Percentiles rank a stretch among this genome's conserved stretches.
These are phyloP conservation scores for Aspergillus udagawae DNA, from an alignment of 2,329 filamentous ascomycete genomes.

Conservation along the genomic window DNA sequence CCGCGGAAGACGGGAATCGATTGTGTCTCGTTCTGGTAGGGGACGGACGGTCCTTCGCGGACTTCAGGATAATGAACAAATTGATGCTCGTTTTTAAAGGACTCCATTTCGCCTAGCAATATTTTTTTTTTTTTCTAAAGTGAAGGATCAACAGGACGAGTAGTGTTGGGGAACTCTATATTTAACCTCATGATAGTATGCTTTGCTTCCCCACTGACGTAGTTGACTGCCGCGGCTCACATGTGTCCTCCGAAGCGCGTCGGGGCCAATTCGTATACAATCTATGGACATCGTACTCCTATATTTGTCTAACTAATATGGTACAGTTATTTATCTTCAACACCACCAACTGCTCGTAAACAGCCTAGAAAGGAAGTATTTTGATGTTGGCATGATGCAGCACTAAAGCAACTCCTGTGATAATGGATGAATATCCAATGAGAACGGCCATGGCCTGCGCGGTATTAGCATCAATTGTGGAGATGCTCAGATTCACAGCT, in stretches of 20 bases:
- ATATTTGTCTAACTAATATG: background rate
- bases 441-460: slow-evolving; percentile 68
- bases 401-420: slow-evolving; percentile 61
- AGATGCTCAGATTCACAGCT: slow-evolving; percentile 78
- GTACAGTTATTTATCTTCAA: background rate
- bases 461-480: slow-evolving; percentile 69
- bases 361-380: slow-evolving; percentile 17
- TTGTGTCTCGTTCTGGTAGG: slow-evolving; percentile 49
- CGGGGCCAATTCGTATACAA: background rate
- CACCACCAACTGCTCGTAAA: background rate
- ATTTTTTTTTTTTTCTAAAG: background rate
- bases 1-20: slow-evolving; percentile 70
- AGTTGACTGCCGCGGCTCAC: slow-evolving; percentile 12
- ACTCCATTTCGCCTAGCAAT: slow-evolving; percentile 16
- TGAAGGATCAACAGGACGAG: background rate
- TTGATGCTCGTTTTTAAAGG: slow-evolving; percentile 7
- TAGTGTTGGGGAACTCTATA: background rate
- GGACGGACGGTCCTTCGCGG: slow-evolving; percentile 37
- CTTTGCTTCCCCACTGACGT: background rate
- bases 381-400: slow-evolving; percentile 38
- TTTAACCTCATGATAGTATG: background rate
- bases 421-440: slow-evolving; percentile 62
- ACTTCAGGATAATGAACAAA: slow-evolving; percentile 38
- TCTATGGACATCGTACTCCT: background rate
- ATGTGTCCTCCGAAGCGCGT: background rate